Conservation (phyloP, 306 rosid genomes). For the Medicago arabica region DNA sequence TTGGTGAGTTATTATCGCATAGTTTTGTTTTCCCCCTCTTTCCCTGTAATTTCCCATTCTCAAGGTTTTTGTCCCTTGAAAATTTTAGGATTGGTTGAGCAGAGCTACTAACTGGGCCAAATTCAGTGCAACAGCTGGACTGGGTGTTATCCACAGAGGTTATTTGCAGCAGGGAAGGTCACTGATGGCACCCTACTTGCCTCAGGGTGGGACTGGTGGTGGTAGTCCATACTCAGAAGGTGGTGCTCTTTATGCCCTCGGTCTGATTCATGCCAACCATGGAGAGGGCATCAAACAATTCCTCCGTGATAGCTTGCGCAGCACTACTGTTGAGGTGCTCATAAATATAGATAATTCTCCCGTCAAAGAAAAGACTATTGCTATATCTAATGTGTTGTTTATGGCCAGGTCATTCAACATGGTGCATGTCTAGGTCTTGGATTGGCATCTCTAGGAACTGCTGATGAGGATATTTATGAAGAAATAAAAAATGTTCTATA, state of each 20-base stretch:
- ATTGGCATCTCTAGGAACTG: constrained; percentile 92
- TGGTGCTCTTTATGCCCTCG: constrained; percentile 96
- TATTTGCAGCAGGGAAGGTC: constrained; percentile 97
- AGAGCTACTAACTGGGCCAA: constrained; percentile 99
- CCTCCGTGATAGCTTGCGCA: constrained; percentile 89
- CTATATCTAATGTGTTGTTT: constrained; percentile 37
- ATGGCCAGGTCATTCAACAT: constrained; percentile 87
- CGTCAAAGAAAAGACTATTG: constrained; percentile 7
- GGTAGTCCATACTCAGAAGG: constrained; percentile 98
- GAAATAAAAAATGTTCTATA: constrained; percentile 85
- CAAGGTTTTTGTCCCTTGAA: constrained; percentile 23
- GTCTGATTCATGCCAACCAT: constrained; percentile 98
- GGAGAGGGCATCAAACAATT: constrained; percentile 98
- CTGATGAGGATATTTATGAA: constrained; percentile 89
- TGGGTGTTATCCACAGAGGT: constrained; percentile 97
- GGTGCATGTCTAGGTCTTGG: constrained; percentile 99
- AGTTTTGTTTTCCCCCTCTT: constrained; percentile 1
- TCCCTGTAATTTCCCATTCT: neutral
- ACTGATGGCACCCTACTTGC: constrained; percentile 97
- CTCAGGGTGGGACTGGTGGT: constrained; percentile 93
- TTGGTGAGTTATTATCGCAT: constrained; percentile 57
- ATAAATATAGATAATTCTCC: constrained; percentile 20
- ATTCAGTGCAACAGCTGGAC: constrained; percentile 97
- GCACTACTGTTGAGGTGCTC: constrained; percentile 93
- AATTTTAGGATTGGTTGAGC: constrained; percentile 91